Conservation (phyloP, 768 basidiomycete species). For the Podaxis carcinomalis region DNA sequence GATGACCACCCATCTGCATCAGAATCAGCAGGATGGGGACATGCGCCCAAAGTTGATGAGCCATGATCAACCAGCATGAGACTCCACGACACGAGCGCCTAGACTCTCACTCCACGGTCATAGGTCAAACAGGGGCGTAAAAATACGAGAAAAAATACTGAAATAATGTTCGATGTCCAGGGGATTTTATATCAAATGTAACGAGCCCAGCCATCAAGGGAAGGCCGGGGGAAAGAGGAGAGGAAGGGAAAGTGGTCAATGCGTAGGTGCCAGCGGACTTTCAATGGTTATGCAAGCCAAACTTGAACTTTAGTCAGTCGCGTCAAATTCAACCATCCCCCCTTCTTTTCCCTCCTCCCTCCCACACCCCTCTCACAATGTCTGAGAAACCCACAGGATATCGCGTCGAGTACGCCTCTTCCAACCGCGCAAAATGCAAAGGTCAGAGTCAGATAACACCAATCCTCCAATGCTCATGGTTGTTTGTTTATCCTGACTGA, state of each 20-base stretch:
- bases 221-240: not conserved
- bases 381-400: conserved; percentile 59
- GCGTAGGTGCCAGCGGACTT: conserved; percentile 43
- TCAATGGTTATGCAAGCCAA: conserved; percentile 31
- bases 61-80: conserved; percentile 1
- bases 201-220: not conserved
- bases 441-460: conserved; percentile 40
- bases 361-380: conserved; percentile 25
- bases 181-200: not conserved
- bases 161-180: not conserved
- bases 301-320: conserved; percentile 23
- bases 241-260: conserved; percentile 33
- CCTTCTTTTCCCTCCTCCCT: conserved; percentile 22
- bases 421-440: conserved; percentile 73
- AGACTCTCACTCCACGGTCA: not conserved
- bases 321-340: conserved; percentile 24
- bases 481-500: conserved; percentile 19
- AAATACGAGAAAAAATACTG: not conserved
- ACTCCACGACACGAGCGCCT: not conserved
- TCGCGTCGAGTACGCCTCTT: conserved; percentile 72
- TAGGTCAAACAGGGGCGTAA: not conserved
- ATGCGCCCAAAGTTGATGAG: not conserved
- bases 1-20: not conserved
- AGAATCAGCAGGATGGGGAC: not conserved
- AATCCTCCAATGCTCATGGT: conserved; percentile 14